Conservation (phyloP, 257 asterid species). For the Datura wrightii region DNA sequence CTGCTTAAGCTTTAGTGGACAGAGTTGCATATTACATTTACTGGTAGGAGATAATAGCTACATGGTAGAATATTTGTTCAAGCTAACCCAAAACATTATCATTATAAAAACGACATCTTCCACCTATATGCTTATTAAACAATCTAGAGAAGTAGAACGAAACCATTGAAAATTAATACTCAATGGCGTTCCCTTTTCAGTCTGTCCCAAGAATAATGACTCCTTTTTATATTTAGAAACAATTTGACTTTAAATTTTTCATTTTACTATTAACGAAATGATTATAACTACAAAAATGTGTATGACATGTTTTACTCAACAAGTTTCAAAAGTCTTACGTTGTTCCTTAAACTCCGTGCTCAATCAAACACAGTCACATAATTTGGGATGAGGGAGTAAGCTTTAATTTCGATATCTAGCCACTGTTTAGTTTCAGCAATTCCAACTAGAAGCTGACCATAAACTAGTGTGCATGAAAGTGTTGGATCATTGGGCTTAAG, state of each 20-base stretch:
- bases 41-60: no score
- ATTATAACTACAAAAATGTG: not conserved
- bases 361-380: no score
- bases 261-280: not conserved
- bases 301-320: not conserved
- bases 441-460: no score
- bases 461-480: no score
- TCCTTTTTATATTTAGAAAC: not conserved
- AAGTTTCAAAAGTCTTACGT: no score
- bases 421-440: no score
- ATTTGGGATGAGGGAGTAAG: no score
- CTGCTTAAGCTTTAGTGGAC: not conserved
- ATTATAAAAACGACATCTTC: not conserved
- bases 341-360: no score
- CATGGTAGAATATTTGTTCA: not conserved
- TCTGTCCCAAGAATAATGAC: not conserved
- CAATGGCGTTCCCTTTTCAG: not conserved
- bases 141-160: not conserved
- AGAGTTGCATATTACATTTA: not conserved
- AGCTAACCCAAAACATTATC: not conserved
- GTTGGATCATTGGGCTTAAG: no score
- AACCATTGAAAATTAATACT: not conserved
- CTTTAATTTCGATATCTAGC: no score
- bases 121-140: not conserved
- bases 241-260: not conserved